Conservation (phyloP, 179 eudicot genomes). For the Silene vulgaris region DNA sequence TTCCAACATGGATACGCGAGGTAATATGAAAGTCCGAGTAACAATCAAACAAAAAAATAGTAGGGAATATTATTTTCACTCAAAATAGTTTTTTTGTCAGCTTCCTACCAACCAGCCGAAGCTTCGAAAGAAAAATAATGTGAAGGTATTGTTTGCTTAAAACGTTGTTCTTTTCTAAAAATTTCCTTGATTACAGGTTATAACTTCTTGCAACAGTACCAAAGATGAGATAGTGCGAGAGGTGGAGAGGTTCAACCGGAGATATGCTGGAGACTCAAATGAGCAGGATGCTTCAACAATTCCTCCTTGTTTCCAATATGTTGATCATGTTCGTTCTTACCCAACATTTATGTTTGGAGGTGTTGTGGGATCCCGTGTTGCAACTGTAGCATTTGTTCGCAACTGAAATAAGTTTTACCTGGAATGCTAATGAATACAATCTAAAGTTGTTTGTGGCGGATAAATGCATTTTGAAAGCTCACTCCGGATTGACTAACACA, state of each 20-base stretch:
- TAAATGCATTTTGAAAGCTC: constrained; percentile 17
- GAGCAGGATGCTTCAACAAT: constrained; percentile 35
- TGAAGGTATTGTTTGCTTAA: constrained; percentile 1
- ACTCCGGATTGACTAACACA: constrained; percentile 6
- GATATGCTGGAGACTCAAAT: constrained; percentile 30
- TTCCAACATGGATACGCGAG: too few species aligned
- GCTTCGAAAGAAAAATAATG: background rate
- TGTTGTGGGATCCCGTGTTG: constrained; percentile 79
- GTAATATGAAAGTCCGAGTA: too few species aligned
- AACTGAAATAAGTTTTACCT: constrained; percentile 32
- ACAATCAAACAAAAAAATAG: background rate
- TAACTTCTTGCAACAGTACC: constrained; percentile 89
- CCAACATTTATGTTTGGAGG: constrained; percentile 96
- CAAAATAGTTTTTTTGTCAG: background rate
- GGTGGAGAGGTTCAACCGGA: constrained; percentile 66
- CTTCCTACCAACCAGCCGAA: background rate
- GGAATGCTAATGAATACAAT: constrained; percentile 19
- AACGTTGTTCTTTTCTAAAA: background rate
- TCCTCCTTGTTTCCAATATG: constrained; percentile 48
- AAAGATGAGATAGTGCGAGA: constrained; percentile 90
- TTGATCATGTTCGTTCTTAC: constrained; percentile 80
- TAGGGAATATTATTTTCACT: background rate
- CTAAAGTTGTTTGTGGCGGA: constrained; percentile 12
- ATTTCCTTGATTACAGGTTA: constrained; percentile 43
- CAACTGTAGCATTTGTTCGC: constrained; percentile 78